Base-by-base conservation (phyloP, 225 moss, liverwort and hornwort genomes). In the Bryoerythrophyllum caledonicum region DNA sequence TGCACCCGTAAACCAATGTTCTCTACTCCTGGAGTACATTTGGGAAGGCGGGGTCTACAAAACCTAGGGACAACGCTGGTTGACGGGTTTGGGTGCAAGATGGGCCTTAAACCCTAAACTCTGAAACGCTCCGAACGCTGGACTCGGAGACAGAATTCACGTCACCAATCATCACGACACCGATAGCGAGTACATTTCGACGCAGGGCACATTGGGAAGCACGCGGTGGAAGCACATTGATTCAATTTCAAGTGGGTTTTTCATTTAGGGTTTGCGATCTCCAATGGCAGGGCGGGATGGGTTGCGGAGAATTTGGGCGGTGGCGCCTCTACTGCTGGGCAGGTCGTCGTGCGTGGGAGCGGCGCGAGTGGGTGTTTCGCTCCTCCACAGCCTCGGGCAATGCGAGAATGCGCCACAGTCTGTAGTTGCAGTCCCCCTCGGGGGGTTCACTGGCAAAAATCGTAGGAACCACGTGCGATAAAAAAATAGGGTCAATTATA, bases 221-320 rank as follows among this genome's bases (percentile, higher is more conserved):
- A 58, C 6, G 6, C 2, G 13, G 25, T 58, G 6, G 27, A 60
- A 49, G 19, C 32, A 20, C 66, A 30, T 51, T 2, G 9, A 17
- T 63, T 4, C 11, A 46, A 58, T 52, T 44, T 17, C 11, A 0
- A 49, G 7, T 43, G 37, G 56, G 30, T 51, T 51, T 25, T 6
- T 2, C 17, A 34, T 71, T 67, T 49, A 53, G 73, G 59, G 52
- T 27, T 49, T 49, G 48, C 48, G 19, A 17, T 49, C 9, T 49
- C 6, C 48, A 16, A 87, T 87, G 87, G 74, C 84, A 35, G 82
- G 81, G 23, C 5, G 35, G 19, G 66, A 62, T 10, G 44, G 53
- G 24, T 75, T 82, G 77, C 76, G 77, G 62, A 84, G 75, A 82
- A 78, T 75, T 46, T 84, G 87, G 40, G 77, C 56, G 55, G 25